Base-by-base conservation (phyloP, 768 basidiomycete genomes). In the Tubosaeta brunneosetosa region DNA sequence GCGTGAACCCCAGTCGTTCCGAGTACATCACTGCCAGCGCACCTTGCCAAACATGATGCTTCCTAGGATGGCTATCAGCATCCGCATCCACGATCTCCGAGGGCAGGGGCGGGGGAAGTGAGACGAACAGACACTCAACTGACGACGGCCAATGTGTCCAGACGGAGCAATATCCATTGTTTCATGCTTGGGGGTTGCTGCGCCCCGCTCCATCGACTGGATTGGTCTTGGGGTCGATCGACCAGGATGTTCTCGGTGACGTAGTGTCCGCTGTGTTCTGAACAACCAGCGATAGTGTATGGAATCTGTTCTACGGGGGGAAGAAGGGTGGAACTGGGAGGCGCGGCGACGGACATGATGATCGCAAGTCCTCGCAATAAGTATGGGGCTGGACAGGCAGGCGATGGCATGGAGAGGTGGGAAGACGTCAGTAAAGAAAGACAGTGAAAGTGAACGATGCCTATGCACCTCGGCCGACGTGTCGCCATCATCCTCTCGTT, bases 21-120 rank as follows among this genome's bases (percentile, higher is more conserved):
- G 6, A 29, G 29, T 22, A 47, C 27, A 41, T 48, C 22, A 14
- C 40, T 25, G 2, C 38, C 17, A 29, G 57, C 68, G 38, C 50
- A 88, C 88, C 79, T 91, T 91, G 61, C 90, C 88, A 68, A 91
- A 91, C 11, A 83, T 89, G 58, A 91, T 81, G 49, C 72, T 81
- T 63, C 82, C 88, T 90, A 44, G 22, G 27, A 26, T 41, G 12
- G 44, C 26, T 8, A 52, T 25, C 31, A 14, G 22, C 32, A 7
- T 32, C 34, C 49, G n/a, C 32, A 8, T 29, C 34, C 49, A 5
- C 43, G 32, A 52, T 26, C 19, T 13, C 25, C 44, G 32, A 17
- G 14, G 17, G 19, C 36, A n/a, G 9, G 16, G 42, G 6, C 14
- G 43, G 13, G 43, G 13, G 17, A 22, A 13, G 27, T 33, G n/a